phyloP scores from a whole-genome alignment of 306 rosid genomes.

The Cucumis sativus region DNA sequence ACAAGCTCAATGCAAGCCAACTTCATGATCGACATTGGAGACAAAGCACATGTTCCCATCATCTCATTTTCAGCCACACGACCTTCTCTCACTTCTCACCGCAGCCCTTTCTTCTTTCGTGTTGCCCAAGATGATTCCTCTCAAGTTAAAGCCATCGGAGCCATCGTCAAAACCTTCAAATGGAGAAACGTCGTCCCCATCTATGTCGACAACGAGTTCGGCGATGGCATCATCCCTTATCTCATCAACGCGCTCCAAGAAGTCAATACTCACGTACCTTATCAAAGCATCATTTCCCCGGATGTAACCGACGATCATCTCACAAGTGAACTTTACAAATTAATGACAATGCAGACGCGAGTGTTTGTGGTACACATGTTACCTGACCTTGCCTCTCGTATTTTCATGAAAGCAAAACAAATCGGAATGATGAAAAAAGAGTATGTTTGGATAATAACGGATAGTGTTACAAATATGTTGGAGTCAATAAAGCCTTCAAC shows the following conservation, averaged over 20 bases:
- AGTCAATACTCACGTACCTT: constrained; percentile 7
- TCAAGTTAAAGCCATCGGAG: constrained; percentile 20
- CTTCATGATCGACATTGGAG: constrained; percentile 15
- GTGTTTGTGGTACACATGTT: constrained; percentile 9
- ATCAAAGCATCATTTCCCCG: constrained; percentile 12
- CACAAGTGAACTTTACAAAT: constrained; percentile 11
- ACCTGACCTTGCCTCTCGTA: neutral
- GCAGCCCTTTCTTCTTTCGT: constrained; percentile 17
- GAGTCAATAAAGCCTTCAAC: neutral
- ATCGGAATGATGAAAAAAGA: constrained; percentile 7
- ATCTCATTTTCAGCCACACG: constrained; percentile 21
- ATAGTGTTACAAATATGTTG: neutral
- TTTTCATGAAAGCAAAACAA: constrained; percentile 2
- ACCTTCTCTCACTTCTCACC: constrained; percentile 13
- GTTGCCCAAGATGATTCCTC: constrained; percentile 9
- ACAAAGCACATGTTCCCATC: constrained; percentile 23
- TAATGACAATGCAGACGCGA: constrained; percentile 11
- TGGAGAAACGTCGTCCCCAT: constrained; percentile 28
- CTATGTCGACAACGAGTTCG: constrained; percentile 8
- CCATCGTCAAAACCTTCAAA: constrained; percentile 15
- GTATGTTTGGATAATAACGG: constrained; percentile 8
- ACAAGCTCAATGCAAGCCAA: constrained; percentile 13
- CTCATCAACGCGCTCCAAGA: constrained; percentile 17
- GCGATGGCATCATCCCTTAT: constrained; percentile 13
- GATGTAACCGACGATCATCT: constrained; percentile 10